phyloP scores from a whole-genome alignment of 441 rosid genomes.

The Pelargonium myrrhifolium region DNA sequence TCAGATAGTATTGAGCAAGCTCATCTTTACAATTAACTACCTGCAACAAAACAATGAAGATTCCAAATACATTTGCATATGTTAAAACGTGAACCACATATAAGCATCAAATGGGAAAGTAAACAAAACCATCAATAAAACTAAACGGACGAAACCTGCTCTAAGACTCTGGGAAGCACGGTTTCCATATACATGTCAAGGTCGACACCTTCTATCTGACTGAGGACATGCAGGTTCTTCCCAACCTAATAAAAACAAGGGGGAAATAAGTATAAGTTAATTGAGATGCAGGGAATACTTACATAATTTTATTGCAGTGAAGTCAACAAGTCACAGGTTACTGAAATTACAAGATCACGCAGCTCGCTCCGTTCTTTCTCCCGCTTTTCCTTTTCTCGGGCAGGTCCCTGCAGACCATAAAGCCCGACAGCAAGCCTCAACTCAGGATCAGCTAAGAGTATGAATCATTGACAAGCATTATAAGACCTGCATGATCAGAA shows the following conservation, averaged over 20 bases:
- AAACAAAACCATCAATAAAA: conserved; percentile 6
- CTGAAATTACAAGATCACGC: conserved; percentile 70
- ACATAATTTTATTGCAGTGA: conserved; percentile 27
- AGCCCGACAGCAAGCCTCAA: conserved; percentile 76
- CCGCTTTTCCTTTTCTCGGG: conserved; percentile 74
- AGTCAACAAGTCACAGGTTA: conserved; percentile 36
- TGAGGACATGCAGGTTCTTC: conserved; percentile 71
- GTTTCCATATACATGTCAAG: conserved; percentile 65
- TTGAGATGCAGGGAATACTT: conserved; percentile 16
- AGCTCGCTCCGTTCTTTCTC: conserved; percentile 84
- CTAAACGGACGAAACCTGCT: conserved; percentile 42
- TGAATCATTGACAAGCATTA: conserved; percentile 66
- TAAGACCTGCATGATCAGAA: conserved; percentile 70
- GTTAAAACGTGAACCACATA: conserved; percentile 18
- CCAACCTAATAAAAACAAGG: conserved; percentile 49
- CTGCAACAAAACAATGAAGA: conserved; percentile 36
- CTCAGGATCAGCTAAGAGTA: conserved; percentile 67
- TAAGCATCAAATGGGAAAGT: conserved; percentile 15
- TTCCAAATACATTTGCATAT: conserved; percentile 11
- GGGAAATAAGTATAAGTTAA: conserved; percentile 17
- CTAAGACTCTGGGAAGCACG: conserved; percentile 73
- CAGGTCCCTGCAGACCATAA: conserved; percentile 91
- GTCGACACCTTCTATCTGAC: conserved; percentile 78
- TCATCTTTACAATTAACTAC: conserved; percentile 98
- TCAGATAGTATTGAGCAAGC: conserved; percentile 80